Base-by-base conservation (phyloP, 768 basidiomycete genomes). In the Cyclocybe cylindracea region DNA sequence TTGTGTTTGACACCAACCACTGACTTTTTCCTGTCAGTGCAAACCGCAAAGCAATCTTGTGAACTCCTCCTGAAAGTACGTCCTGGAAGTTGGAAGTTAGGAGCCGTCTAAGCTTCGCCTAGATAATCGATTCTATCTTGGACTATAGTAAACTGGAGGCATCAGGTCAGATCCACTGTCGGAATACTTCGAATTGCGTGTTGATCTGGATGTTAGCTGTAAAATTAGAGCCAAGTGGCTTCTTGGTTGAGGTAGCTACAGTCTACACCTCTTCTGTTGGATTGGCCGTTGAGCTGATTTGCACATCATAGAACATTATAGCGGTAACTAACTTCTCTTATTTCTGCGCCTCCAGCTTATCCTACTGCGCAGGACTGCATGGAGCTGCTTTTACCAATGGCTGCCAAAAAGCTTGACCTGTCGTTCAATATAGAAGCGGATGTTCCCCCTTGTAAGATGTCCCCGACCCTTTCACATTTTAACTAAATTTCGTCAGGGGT, bases 131-230 rank as follows among this genome's bases (percentile, higher is more conserved):
- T 64, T 86, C 85, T 2, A 87, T 90, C 44, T 66, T 90, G 56
- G 88, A 90, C 61, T 89, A 89, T 67, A 87, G 86, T 67, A 90
- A 90, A 63, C 70, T 89, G 2, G 88, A 90, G 63, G 88, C 87
- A 14, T 87, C 85, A 43, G 85, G 85, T 82, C 59, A 44, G 63
- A 54, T 36, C 6, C 32, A 13, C 44, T 37, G 16, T 4, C 6
- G 33, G 14, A 14, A 7, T 29, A 6, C 45, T 32, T 13, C 14
- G 32, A 24, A 34, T 6, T 13, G 33, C 48, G 46, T 10, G 44
- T 59, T 43, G 33, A 63, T 19, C 2, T 34, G 7, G 8, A 8
- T 19, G 35, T 3, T 55, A 86, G 86, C 87, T 16, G 74, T 89
- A 16, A 90, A 89, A 66, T 63, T 90, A 39, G 86, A 89, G 57